These are phyloP conservation scores for Trifolium repens DNA, from an alignment of 306 rosid genomes.

Conservation along the genomic window DNA sequence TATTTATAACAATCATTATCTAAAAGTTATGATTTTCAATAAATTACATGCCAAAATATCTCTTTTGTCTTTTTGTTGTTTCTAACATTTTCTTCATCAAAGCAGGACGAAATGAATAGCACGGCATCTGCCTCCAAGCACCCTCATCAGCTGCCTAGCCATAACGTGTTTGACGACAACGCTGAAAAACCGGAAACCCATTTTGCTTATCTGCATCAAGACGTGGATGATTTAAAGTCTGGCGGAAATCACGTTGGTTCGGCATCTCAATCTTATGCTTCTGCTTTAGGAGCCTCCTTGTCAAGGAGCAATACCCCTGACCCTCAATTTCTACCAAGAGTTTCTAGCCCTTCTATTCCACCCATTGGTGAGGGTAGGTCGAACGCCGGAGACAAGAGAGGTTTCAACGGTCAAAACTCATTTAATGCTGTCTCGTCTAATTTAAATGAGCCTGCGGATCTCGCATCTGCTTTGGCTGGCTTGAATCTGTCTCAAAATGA, in stretches of 20 bases:
- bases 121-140: conserved; percentile 62
- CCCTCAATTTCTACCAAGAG: conserved; percentile 84
- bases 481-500: conserved; percentile 76
- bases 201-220: conserved; percentile 61
- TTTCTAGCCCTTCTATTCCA: conserved; percentile 89
- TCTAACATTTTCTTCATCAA: conserved; percentile 23
- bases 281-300: conserved; percentile 80
- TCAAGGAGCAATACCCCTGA: conserved; percentile 96
- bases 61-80: background rate
- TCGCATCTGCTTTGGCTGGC: conserved; percentile 76
- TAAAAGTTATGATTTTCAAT: background rate
- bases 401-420: conserved; percentile 64
- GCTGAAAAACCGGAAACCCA: conserved; percentile 62
- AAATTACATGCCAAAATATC: conserved; percentile 5
- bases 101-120: conserved; percentile 45
- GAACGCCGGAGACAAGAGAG: conserved; percentile 63
- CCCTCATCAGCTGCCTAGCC: conserved; percentile 71
- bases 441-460: conserved; percentile 66
- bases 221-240: conserved; percentile 61
- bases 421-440: conserved; percentile 63
- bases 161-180: conserved; percentile 71
- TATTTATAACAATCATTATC: conserved; percentile 11
- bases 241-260: conserved; percentile 66
- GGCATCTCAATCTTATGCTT: conserved; percentile 76
- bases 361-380: conserved; percentile 92